Evolutionary conservation across 2,329 filamentous ascomycete species (phyloP).

Genomic region (Tolypocladium nubicola): DNA sequence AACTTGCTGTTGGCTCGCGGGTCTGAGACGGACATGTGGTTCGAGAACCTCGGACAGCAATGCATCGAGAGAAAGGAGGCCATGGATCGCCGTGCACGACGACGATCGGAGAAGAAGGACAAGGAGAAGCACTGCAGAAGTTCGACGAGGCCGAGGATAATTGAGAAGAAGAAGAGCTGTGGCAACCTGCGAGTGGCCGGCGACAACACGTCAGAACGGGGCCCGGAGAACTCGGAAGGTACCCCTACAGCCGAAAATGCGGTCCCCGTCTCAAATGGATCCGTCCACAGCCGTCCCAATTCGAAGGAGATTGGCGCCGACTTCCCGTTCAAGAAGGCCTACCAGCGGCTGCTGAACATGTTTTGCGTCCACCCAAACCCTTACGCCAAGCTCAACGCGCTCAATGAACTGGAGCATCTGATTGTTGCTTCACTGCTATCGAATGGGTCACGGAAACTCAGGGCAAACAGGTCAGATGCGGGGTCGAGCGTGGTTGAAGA

Average conservation of each 20-base stretch:
- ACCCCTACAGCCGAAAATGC: conserved; percentile 29
- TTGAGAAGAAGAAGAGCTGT: conserved; percentile 60
- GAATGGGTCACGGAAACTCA: conserved; percentile 20
- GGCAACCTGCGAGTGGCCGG: conserved; percentile 48
- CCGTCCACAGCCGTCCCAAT: conserved; percentile 6
- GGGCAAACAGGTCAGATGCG: conserved; percentile 25
- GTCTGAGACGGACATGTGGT: conserved; percentile 89
- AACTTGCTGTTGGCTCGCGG: conserved; percentile 78
- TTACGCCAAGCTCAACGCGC: conserved; percentile 69
- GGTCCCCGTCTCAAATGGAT: conserved; percentile 14
- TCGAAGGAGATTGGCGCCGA: conserved; percentile 28
- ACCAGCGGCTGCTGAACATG: conserved; percentile 67
- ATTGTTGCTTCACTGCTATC: conserved; percentile 59
- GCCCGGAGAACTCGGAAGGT: conserved; percentile 26
- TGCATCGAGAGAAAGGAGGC: conserved; percentile 53
- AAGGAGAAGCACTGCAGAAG: conserved; percentile 31
- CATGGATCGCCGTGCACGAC: conserved; percentile 35
- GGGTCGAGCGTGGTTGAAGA: conserved; percentile 22
- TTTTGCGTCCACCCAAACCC: conserved; percentile 88
- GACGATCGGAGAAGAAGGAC: conserved; percentile 26
- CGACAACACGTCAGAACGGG: conserved; percentile 25
- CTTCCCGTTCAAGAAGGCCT: conserved; percentile 75
- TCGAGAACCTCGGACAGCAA: conserved; percentile 56
- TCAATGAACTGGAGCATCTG: conserved; percentile 75
- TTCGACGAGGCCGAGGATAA: conserved; percentile 36